A percentile compares a stretch with the other conserved stretches of the same genome.
These are phyloP conservation scores for Paxillus rubicundulus DNA, from an alignment of 768 basidiomycete genomes.

Conservation along the genomic window DNA sequence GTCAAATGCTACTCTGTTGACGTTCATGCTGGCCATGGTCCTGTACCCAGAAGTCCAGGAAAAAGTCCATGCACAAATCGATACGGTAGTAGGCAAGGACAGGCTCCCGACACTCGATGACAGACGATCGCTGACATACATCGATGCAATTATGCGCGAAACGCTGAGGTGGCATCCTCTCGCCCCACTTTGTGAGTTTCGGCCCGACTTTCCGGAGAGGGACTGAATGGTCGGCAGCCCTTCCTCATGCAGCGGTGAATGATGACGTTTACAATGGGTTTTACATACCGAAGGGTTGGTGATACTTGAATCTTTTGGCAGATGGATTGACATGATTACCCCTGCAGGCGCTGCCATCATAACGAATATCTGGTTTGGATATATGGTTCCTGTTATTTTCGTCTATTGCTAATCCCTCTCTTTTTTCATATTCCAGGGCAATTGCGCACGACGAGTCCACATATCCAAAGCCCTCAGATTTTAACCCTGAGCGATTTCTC, in stretches of 20 bases:
- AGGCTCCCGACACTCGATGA: slow-evolving; percentile 19
- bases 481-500: slow-evolving; percentile 39
- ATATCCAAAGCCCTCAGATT: slow-evolving; percentile 36
- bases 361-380: slow-evolving; percentile 29
- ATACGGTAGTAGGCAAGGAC: slow-evolving; percentile 18
- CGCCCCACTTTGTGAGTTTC: slow-evolving; percentile 13
- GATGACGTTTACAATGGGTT: slow-evolving; percentile 27
- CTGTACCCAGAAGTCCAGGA: slow-evolving; percentile 18
- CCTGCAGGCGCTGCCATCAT: slow-evolving; percentile 21
- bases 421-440: slow-evolving; percentile 6
- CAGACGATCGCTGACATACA: slow-evolving; percentile 31
- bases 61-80: slow-evolving; percentile 13
- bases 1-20: slow-evolving; percentile 7
- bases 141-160: slow-evolving; percentile 39
- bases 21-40: slow-evolving; percentile 17
- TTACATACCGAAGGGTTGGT: slow-evolving; percentile 37
- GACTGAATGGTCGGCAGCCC: slow-evolving; percentile 4
- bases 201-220: not conserved
- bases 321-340: not conserved
- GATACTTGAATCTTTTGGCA: not conserved
- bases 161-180: slow-evolving; percentile 15
- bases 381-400: not conserved
- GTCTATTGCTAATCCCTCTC: not conserved
- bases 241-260: slow-evolving; percentile 10
- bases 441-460: slow-evolving; percentile 23